Conservation (phyloP, 208 protist genomes). For the Kentomonas sorsogonicus region DNA sequence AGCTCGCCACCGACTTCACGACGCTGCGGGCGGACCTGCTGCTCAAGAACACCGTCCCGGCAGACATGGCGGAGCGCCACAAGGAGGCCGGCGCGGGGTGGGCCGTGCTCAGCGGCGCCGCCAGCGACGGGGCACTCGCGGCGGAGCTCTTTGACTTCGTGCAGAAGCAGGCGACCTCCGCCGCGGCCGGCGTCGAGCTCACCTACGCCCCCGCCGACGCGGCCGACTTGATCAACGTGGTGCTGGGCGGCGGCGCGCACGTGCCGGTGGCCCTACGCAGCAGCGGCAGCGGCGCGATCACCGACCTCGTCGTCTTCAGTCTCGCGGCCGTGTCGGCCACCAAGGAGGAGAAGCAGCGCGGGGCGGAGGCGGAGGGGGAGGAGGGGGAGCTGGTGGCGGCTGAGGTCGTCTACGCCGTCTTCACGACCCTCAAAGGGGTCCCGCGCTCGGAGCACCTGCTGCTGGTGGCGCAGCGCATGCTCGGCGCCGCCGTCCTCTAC, state of each 20-base stretch:
- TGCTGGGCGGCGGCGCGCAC: constrained; percentile 22
- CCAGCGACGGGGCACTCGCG: constrained; percentile 20
- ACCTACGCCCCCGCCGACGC: constrained; percentile 25
- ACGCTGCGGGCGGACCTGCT: constrained; percentile 57
- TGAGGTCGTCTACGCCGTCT: constrained; percentile 62
- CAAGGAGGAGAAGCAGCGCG: not conserved
- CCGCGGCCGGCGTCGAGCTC: constrained; percentile 34
- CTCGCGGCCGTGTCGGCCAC: constrained; percentile 25
- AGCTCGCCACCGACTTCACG: constrained; percentile 69
- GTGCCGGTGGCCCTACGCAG: too few species aligned
- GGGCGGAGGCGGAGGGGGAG: not conserved
- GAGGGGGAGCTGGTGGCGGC: constrained; percentile 14
- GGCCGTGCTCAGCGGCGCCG: constrained; percentile 21
- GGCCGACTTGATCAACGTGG: constrained; percentile 27
- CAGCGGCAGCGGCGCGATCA: constrained; percentile 23
- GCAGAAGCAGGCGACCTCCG: constrained; percentile 23
- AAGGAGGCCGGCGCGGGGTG: constrained; percentile 14
- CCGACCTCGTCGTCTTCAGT: constrained; percentile 67
- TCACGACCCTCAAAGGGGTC: constrained; percentile 41
- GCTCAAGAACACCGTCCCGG: constrained; percentile 51
- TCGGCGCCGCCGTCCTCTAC: constrained; percentile 49
- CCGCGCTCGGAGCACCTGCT: constrained; percentile 66
- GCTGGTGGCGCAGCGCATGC: constrained; percentile 38
- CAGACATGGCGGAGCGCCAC: constrained; percentile 19
- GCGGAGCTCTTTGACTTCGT: constrained; percentile 38